Evolutionary conservation across 2,329 filamentous ascomycete species (phyloP).

Genomic region (Colletotrichum melonis): DNA sequence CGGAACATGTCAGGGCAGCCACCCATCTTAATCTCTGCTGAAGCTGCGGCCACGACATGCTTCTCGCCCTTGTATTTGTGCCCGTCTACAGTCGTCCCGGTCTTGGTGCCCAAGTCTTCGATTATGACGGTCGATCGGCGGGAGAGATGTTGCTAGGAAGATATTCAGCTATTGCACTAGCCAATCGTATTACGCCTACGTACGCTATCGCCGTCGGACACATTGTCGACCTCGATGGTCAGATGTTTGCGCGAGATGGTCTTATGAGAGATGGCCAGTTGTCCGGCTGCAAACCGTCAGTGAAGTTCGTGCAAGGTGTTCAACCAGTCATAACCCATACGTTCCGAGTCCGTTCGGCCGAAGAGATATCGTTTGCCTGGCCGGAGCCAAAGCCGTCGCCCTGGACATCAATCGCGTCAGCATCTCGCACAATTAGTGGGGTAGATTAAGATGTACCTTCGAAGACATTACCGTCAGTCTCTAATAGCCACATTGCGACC

Average conservation of each 20-base stretch:
- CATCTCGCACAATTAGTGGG: not conserved
- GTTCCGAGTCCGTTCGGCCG: conserved; percentile 78
- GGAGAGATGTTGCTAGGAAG: conserved; percentile 66
- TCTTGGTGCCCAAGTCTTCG: conserved; percentile 85
- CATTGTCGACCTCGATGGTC: conserved; percentile 76
- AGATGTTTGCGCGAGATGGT: conserved; percentile 92
- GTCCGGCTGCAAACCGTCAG: conserved; percentile 61
- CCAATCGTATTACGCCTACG: conserved; percentile 39
- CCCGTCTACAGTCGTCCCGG: conserved; percentile 83
- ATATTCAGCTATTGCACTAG: not conserved
- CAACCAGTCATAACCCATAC: conserved; percentile 50
- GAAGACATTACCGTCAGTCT: conserved; percentile 66
- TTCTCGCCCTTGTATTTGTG: conserved; percentile 73
- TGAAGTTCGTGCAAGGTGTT: not conserved
- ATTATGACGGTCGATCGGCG: conserved; percentile 78
- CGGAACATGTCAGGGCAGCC: conserved; percentile 73
- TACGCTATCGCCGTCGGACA: conserved; percentile 76
- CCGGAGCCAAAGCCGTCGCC: conserved; percentile 79
- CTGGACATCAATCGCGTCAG: conserved; percentile 39
- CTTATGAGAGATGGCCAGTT: conserved; percentile 79
- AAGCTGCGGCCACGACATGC: conserved; percentile 61
- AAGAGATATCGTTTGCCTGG: conserved; percentile 89
- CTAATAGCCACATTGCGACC: conserved; percentile 72
- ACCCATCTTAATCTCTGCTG: conserved; percentile 78
- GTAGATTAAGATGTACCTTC: conserved; percentile 46